Base-by-base conservation (phyloP, 1,284 basidiomycete species). In the Phylloboletellus chloephorus region DNA sequence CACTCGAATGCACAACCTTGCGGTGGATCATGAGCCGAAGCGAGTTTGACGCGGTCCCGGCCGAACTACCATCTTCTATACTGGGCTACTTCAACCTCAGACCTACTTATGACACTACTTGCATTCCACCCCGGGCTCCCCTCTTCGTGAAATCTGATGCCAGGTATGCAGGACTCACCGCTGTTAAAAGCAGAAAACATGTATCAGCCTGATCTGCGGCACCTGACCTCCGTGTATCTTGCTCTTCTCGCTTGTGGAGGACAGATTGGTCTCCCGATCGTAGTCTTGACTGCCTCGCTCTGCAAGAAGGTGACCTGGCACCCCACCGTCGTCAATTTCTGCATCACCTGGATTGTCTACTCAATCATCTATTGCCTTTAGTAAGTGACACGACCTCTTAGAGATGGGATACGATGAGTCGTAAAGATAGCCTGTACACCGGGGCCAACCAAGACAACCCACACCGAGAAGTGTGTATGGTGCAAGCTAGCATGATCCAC, bases 401-500 rank as follows among this genome's bases (percentile, higher is more conserved):
- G 22, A 20, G 23, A 32, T 19, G 29, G 7, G n/a, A 42, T 22
- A 33, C 7, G 20, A 37, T 43, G 44, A 33, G 45, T 19, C 34
- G 7, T 21, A 2, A 17, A 11, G 13, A 25, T 31, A 75, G 73
- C 38, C 44, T 68, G 12, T 71, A 72, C 43, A 51, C 59, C 19
- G 63, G 67, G 25, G 47, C 52, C 13, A 46, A 50, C 32, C 47
- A 42, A 34, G 35, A 37, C 13, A 23, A 52, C 45, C 51, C 51
- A 36, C 43, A 53, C 31, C 41, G 47, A 31, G 48, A 39, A 5
- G 41, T 76, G 19, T 79, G 77, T 48, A 51, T 66, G 26, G 62
- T 62, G 0, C 78, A 79, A 57, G 69, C 76, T 6, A 67, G 69
- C 25, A 63, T 79, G 66, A 61, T 74, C 15, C 67, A 76, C 43